Evolutionary conservation across 1,139 yeast species (phyloP), one percentile per base, ranked within the genome.

Genomic region (Taiozyma onychis): DNA sequence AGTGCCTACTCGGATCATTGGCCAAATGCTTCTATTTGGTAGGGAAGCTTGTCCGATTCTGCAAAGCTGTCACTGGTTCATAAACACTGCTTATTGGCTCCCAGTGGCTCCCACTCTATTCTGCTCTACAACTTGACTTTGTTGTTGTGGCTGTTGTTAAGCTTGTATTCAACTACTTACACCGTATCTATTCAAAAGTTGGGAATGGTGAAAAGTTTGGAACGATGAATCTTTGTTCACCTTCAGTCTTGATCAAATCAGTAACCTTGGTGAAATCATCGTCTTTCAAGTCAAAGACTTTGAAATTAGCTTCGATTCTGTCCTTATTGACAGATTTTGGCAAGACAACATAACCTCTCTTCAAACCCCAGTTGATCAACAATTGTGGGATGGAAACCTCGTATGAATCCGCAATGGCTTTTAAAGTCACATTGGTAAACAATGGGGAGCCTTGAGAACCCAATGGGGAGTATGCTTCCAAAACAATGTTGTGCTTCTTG

Each of bases 391-490:
- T 72, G 3, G 79, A 70, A 43, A 77, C 82, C 6, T 46, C 51
- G 65, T 83, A 74, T 58, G 77, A 76, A 50, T 76, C 70, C 45
- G 91, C 89, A 53, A 88, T 66, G 32, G 71, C 65, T 18, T 64
- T 56, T 30, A 88, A 69, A 2, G 70, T 67, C 44, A 72, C 71
- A 58, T 85, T 78, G 45, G 72, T 68, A 60, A 84, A 72, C 42
- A 85, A 66, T 16, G 91, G 88, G 22, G 89, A 82, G 50, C 79
- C 80, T 18, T 78, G 71, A 39, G 88, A 79, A 21, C 93, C 95
- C 59, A 88, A 76, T 52, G 96, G 96, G 39, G 90, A 83, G 67
- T 85, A 88, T 41, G 93, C 91, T 66, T 87, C 88, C 49, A 83
- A 65, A 26, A 76, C 64, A 55, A 88, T 85, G 27, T 75, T 77